Base-by-base conservation (phyloP, 1,284 basidiomycete species). In the Melampsora americana region DNA sequence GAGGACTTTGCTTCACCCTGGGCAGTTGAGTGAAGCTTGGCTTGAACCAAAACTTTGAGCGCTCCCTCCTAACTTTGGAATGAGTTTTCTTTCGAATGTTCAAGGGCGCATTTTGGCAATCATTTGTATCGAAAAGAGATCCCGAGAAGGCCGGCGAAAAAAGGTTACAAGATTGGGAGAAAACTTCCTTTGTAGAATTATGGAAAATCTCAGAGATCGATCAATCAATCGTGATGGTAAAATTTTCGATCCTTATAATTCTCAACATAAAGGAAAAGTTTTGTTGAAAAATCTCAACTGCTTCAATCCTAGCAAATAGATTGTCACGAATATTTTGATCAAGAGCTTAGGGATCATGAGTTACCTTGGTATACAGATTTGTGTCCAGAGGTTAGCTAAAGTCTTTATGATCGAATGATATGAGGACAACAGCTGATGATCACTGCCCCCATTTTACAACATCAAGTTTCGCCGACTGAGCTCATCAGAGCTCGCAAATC, bases 1-100 rank as follows among this genome's bases (percentile, higher is more conserved):
- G n/a, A 32, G 4, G 69, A 71, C 39, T 71, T 71, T 64, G 69
- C 60, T 30, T 71, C 69, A 26, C 69, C 69, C 26, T 71, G 69
- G 69, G 69, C 69, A n/a, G 68, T 69, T 48, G 46, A 48, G 46
- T 11, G 46, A 48, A 11, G 11, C 20, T 20, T 20, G 46, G 46
- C 46, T 11, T n/a, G n/a, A n/a, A n/a, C n/a, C n/a, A n/a, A n/a
- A n/a, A n/a, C n/a, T n/a, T n/a, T n/a, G n/a, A n/a, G n/a, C n/a
- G 46, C 11, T 11, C 46, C 46, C 20, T 11, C 46, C 20, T 48
- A 20, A 14, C 35, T n/a, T 30, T 16, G 66, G 6, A n/a, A n/a
- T n/a, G n/a, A n/a, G n/a, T n/a, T n/a, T n/a, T n/a, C n/a, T n/a
- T n/a, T n/a, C n/a, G n/a, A n/a, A n/a, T 12, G n/a, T 23, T 39